Conservation (phyloP, 768 basidiomycete genomes). For the Pulveroboletus sp. region DNA sequence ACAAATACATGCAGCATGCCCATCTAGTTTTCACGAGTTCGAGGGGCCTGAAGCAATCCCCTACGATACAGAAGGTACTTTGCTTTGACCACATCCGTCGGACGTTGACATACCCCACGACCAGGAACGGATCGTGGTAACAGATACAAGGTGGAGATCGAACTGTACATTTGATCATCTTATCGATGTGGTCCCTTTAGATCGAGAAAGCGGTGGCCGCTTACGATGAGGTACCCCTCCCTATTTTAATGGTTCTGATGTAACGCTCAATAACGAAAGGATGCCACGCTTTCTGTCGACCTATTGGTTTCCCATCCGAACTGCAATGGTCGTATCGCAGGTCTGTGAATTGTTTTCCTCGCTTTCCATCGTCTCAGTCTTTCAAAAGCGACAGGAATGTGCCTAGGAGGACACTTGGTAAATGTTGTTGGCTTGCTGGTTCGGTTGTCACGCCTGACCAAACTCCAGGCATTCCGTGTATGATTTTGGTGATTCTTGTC, state of each 20-base stretch:
- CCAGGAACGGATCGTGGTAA: conserved; percentile 89
- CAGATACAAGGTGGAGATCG: conserved; percentile 65
- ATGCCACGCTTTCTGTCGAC: conserved; percentile 74
- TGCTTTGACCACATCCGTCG: not conserved
- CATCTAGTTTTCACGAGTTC: conserved; percentile 90
- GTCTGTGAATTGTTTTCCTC: conserved; percentile 36
- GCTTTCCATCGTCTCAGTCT: conserved; percentile 2
- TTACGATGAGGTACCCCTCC: conserved; percentile 70
- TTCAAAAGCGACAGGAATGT: conserved; percentile 78
- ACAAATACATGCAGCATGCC: conserved; percentile 51
- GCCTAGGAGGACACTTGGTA: conserved; percentile 82
- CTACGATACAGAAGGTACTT: conserved; percentile 77
- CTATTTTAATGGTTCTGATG: not conserved
- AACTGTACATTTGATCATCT: not conserved
- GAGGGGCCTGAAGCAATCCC: conserved; percentile 83
- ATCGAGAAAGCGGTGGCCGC: conserved; percentile 83
- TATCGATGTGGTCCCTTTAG: conserved; percentile 40
- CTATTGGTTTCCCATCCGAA: conserved; percentile 66
- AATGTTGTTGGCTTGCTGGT: conserved; percentile 19
- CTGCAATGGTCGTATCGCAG: conserved; percentile 90
- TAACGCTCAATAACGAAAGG: conserved; percentile 41
- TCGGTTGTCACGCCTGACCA: not conserved
- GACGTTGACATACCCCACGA: not conserved
- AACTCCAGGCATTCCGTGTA: conserved; percentile 50
- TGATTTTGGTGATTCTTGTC: conserved; percentile 6